Evolutionary conservation across 371 early-diverging fungal genomes (phyloP), one percentile per base, ranked within the genome.

Genomic region (Rhizomucor pusillus): DNA sequence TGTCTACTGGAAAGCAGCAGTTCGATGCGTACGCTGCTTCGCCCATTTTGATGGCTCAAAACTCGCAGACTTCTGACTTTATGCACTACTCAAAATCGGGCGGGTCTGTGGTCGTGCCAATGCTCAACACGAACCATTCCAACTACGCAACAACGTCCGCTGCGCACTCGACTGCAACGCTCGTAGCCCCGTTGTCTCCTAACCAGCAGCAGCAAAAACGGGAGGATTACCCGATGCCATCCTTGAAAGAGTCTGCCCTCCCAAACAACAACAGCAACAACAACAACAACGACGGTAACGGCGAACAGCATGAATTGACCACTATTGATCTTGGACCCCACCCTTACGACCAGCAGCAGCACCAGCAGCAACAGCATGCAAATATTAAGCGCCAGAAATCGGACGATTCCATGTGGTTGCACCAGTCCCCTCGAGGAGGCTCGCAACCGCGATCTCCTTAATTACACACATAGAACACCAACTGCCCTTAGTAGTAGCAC

Each of bases 391-490:
- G 58, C 16, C 49, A 58, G 44, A 58, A 58, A 19, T 58, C 58
- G 1, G 52, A 58, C 36, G 58, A 58, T 52, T 58, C 58, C 1
- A 58, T 58, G 58, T 60, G 61, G 61, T 37, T 60, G 9, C 61
- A 60, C 50, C 61, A 60, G 50, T 60, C 56, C 11, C 61, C 61
- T 43, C 58, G 58, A 19, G 49, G 58, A 25, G 58, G 37, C 11
- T 22, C 37, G 2, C 13, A 50, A 11, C 11, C 37, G 14, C 37
- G 37, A 9, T 37, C 37, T 14, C 9, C 37, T 14, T 37, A 14
- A 37, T n/a, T n/a, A n/a, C n/a, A n/a, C n/a, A n/a, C n/a, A n/a
- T n/a, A n/a, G n/a, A n/a, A n/a, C n/a, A n/a, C n/a, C n/a, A n/a
- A n/a, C n/a, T n/a, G n/a, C n/a, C n/a, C n/a, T n/a, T n/a, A n/a